Percentiles rank a stretch among this genome's conserved stretches.
These are phyloP conservation scores for Eucalyptus albens DNA, from an alignment of 345 rosid genomes.

Conservation along the genomic window DNA sequence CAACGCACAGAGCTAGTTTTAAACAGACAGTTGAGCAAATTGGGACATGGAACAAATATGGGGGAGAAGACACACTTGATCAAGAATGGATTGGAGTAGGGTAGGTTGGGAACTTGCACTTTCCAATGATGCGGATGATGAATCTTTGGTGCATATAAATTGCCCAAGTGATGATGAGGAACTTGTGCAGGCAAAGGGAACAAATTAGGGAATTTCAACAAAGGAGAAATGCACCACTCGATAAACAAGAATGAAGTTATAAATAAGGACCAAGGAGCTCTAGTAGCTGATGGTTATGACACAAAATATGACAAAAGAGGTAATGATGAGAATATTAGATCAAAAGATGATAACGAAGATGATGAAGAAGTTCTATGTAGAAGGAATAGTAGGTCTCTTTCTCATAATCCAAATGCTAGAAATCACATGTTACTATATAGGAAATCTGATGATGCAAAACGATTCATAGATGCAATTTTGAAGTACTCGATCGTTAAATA, in stretches of 20 bases:
- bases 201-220: neutral
- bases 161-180: neutral
- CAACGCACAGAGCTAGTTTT: neutral
- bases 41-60: neutral
- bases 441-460: no score
- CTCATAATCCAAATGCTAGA: no score
- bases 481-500: no score
- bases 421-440: no score
- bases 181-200: neutral
- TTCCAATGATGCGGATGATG: no score
- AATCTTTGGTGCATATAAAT: no score
- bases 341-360: neutral
- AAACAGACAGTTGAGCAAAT: neutral
- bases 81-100: neutral
- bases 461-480: no score
- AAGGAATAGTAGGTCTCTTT: no score
- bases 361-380: no score
- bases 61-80: neutral
- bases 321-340: neutral
- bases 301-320: neutral
- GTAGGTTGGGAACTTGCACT: neutral
- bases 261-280: neutral
- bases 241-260: neutral
- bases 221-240: neutral
- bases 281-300: neutral